Base-by-base conservation (phyloP, 805 yeast genomes). In the Yarrowia sp. region DNA sequence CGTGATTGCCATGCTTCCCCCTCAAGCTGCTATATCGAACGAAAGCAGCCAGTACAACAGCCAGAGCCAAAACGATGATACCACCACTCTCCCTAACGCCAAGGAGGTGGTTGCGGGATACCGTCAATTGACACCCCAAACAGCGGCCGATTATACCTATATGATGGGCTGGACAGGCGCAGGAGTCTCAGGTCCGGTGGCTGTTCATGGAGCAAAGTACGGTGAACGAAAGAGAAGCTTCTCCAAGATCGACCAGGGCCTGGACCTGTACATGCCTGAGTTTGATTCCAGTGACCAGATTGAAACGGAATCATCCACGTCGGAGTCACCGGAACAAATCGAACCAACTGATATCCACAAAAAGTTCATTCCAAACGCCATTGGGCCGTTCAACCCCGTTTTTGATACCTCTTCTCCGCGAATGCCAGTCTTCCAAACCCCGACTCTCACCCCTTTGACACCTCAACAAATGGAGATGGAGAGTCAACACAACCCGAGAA, bases 401-500 rank as follows among this genome's bases (percentile, higher is more conserved):
- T 59, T 59, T 14, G 65, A 59, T 36, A 59, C 65, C 65, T 59
- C 65, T 4, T 59, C 65, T 9, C 65, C 65, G 0, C 41, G 65
- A n/a, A 59, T 59, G 52, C 65, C 65, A 1, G 52, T 59, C 11
- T 59, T 59, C 16, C 42, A 42, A 5, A 41, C 52, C 12, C 52
- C 42, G 8, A 45, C 50, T 3, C 32, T 14, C 43, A 16, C 65
- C 1, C 52, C 52, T 11, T 26, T 59, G 38, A 59, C 65, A 1
- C 65, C 65, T 12, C 41, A 59, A 10, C 65, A 59, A 26, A 12
- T 16, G 42, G 52, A 59, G 8, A 26, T 59, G 50, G 65, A 59
- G 35, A 45, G 42, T 14, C 26, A 45, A 2, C 65, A 43, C 35
- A 59, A 16, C 65, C 65, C 65, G 1, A 38, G 65, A 14, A n/a